These are phyloP conservation scores for Podila horticola DNA, from an alignment of 192 early-diverging fungal genomes.

Conservation along the genomic window DNA sequence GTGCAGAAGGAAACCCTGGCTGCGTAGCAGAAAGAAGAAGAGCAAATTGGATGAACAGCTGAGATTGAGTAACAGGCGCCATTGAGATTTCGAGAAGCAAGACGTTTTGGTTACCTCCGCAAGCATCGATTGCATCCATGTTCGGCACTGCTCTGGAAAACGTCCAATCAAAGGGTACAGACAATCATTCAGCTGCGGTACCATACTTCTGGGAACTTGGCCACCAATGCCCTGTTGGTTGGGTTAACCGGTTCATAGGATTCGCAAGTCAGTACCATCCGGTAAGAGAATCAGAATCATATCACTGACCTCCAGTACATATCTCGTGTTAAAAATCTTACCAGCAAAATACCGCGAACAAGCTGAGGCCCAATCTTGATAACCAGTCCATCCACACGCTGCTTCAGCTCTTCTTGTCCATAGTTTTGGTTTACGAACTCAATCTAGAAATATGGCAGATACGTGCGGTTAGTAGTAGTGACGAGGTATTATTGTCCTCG, in stretches of 20 bases:
- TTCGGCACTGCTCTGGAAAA: constrained; percentile 51
- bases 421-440: constrained; percentile 59
- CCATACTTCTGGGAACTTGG: constrained; percentile 61
- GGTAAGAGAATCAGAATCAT: neutral
- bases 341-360: constrained; percentile 55
- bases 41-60: neutral
- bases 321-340: constrained; percentile 16
- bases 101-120: constrained; percentile 38
- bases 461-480: too few relatives aligned
- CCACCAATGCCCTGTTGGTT: constrained; percentile 60
- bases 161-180: constrained; percentile 57
- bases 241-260: neutral
- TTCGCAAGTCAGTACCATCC: neutral
- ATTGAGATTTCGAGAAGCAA: too few relatives aligned
- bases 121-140: constrained; percentile 57
- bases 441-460: constrained; percentile 28
- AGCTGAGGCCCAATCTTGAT: constrained; percentile 54
- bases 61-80: neutral
- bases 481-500: too few relatives aligned
- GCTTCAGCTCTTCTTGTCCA: constrained; percentile 41
- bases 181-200: constrained; percentile 60
- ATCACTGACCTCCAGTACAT: neutral
- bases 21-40: constrained; percentile 8
- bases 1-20: constrained; percentile 62
- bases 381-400: constrained; percentile 52